Evolutionary conservation across 768 basidiomycete genomes (phyloP), one percentile per base, ranked within the genome.

Genomic region (Bullera alba): DNA sequence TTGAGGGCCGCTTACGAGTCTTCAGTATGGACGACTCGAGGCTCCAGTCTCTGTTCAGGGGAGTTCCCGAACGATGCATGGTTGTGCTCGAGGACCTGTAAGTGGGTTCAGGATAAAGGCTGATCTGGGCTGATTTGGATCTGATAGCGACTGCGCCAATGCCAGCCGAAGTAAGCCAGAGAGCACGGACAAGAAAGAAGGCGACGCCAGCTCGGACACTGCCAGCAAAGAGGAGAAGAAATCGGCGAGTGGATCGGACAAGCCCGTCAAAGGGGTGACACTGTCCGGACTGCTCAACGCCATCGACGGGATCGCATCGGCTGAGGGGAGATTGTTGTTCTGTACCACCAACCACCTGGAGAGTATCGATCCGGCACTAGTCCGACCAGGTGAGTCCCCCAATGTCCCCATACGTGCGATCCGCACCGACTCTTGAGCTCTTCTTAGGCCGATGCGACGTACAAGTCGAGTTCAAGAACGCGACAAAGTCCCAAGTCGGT

Each of bases 391-490:
- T 60, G 30, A 43, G 54, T 54, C 17, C 7, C 25, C 2, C 3
- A n/a, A n/a, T n/a, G n/a, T n/a, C n/a, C n/a, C n/a, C n/a, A n/a
- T n/a, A n/a, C n/a, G n/a, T n/a, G 19, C 15, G 22, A 5, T 43
- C 23, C 25, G 34, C 22, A 28, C 1, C 15, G 43, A 35, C 22
- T 23, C 12, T 2, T 23, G 42, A 26, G n/a, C n/a, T n/a, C n/a
- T n/a, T n/a, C 21, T 14, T 34, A 61, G 61, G 61, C 15, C 63
- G 65, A 83, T 92, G 70, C 51, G 89, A 92, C 61, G 87, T 93
- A 3, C 89, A 87, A 86, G 79, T 92, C 46, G 87, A 90, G 72
- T 92, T 91, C 77, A 85, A 86, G 17, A 50, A 65, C 56, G 84
- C 88, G 29, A 85, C 83, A 56, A 82, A 82, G 61, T 84, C 82